A percentile compares a stretch with the other conserved stretches of the same genome.
These are phyloP conservation scores for Ramaria rubella DNA, from an alignment of 768 basidiomycete species.

Conservation along the genomic window DNA sequence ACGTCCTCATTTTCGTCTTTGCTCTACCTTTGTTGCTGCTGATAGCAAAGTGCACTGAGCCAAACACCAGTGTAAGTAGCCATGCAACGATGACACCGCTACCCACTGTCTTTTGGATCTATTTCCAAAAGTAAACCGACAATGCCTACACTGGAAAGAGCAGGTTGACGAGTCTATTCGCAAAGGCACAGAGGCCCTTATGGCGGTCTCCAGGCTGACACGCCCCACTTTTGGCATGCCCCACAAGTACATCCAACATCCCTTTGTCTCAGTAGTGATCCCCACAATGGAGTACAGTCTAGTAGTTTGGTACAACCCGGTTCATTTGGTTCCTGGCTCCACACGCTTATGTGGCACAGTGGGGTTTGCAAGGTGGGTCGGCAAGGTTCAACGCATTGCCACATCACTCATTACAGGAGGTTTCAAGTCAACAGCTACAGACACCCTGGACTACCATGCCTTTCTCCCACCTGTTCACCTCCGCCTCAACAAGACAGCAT, in stretches of 20 bases:
- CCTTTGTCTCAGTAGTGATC: slow-evolving; percentile 14
- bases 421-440: slow-evolving; percentile 13
- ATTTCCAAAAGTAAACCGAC: no score
- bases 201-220: neutral
- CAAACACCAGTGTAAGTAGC: no score
- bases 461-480: slow-evolving; percentile 17
- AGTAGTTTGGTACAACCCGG: neutral
- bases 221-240: neutral
- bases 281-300: slow-evolving; percentile 19
- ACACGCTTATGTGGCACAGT: neutral
- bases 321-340: neutral
- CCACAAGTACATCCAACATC: neutral
- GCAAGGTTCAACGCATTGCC: slow-evolving; percentile 8
- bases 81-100: no score
- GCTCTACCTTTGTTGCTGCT: no score
- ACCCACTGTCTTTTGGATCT: no score
- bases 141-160: neutral
- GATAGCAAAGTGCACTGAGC: no score
- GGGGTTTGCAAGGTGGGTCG: neutral
- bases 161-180: slow-evolving; percentile 13
- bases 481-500: neutral
- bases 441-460: slow-evolving; percentile 19
- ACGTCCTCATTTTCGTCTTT: no score
- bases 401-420: slow-evolving; percentile 6
- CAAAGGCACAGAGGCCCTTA: slow-evolving; percentile 15